Base-by-base conservation (phyloP, 2,329 filamentous ascomycete genomes). In the Sarocladium oryzae region DNA sequence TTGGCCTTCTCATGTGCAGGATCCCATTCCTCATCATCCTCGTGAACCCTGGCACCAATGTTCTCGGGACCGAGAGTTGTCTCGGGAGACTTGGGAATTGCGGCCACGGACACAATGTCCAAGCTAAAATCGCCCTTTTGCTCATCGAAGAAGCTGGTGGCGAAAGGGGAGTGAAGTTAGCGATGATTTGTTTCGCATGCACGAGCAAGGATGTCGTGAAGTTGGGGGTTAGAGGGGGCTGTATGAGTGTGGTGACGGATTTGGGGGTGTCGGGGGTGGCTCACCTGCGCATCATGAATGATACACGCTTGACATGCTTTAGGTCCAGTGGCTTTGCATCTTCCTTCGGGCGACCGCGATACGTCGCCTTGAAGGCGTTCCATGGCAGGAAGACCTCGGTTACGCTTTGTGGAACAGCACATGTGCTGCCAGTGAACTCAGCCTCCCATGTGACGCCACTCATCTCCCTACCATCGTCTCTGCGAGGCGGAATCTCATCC, bases 211-310 rank as follows among this genome's bases (percentile, higher is more conserved):
- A 30, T 30, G 13, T 7, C 13, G 28, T 30, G 28, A 30, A 7
- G 13, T 30, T 7, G 28, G 28, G 28, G 28, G 28, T 9, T 28
- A 5, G 40, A 18, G 4, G 24, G 40, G 11, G 6, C 7, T 3
- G 13, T 28, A 30, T n/a, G n/a, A n/a, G n/a, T n/a, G 24, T 21
- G 24, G 43, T 33, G 43, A 26, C 24, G 16, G 26, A 15, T 10
- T 15, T 13, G 18, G n/a, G 24, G 26, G 20, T 20, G 7, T 4
- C 20, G 7, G 16, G 43, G 26, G 15, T 20, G 8, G 28, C 71
- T 53, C 66, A 89, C 88, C 88, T 93, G 63, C 89, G 72, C 75
- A 87, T 86, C 88, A 93, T 91, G 53, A 93, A 73, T 49, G 82
- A 84, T 26, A 92, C 71, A 43, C 86, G 74, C 67, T 79, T 85